These are phyloP conservation scores for Scutellaria baicalensis DNA, from an alignment of 257 asterid genomes.

Conservation along the genomic window DNA sequence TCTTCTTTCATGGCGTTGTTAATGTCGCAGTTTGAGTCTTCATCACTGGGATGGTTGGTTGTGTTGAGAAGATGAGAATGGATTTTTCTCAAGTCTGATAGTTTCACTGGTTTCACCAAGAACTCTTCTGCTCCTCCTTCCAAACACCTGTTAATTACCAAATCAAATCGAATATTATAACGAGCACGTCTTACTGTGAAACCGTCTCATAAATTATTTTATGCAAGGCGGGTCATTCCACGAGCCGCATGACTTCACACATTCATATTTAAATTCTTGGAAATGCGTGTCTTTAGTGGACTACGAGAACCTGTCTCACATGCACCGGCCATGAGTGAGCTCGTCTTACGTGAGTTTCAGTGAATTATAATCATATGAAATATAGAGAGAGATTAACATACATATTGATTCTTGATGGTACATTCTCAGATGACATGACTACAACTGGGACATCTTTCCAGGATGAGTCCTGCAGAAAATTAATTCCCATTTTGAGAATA, in stretches of 20 bases:
- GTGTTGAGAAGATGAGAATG: slow-evolving; percentile 31
- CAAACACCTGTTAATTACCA: slow-evolving; percentile 34
- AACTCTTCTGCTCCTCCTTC: slow-evolving; percentile 64
- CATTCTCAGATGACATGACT: slow-evolving; percentile 59
- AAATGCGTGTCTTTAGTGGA: too few relatives aligned
- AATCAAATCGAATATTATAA: too few relatives aligned
- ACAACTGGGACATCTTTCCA: slow-evolving; percentile 60
- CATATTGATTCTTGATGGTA: slow-evolving; percentile 55
- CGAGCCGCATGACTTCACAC: too few relatives aligned
- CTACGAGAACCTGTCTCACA: too few relatives aligned
- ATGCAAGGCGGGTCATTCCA: too few relatives aligned
- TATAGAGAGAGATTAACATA: slow-evolving; percentile 11
- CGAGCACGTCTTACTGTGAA: too few relatives aligned
- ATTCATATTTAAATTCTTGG: too few relatives aligned
- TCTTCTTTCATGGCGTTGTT: slow-evolving; percentile 14
- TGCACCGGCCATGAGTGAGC: too few relatives aligned
- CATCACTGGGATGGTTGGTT: background rate
- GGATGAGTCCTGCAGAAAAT: slow-evolving; percentile 33
- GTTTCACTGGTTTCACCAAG: slow-evolving; percentile 49
- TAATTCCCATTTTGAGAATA: background rate
- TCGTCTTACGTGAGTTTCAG: too few relatives aligned
- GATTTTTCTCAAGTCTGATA: slow-evolving; percentile 43
- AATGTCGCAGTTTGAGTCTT: background rate
- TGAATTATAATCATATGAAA: too few relatives aligned
- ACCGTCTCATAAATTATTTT: too few relatives aligned